Conservation (phyloP, 345 rosid genomes). For the Psidium friedrichsthalianum region DNA sequence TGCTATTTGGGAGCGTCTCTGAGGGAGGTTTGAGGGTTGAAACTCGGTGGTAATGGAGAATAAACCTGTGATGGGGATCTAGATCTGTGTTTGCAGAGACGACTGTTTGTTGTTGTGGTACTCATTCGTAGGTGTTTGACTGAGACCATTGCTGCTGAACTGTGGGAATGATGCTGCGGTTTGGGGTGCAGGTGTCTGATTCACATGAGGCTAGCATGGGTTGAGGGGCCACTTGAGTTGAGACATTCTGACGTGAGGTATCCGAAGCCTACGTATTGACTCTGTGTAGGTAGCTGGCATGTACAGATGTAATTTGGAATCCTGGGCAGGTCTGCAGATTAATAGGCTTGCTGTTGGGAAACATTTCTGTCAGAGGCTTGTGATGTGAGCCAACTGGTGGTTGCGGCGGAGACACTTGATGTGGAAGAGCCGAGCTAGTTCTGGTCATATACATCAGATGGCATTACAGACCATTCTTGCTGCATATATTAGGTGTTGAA, state of each 20-base stretch:
- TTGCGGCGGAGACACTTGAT: constrained; percentile 68
- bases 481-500: constrained; percentile 44
- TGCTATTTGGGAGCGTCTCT: constrained; percentile 49
- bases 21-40: constrained; percentile 53
- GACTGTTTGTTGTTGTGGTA: constrained; percentile 35
- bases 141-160: constrained; percentile 71
- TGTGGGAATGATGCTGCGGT: constrained; percentile 42
- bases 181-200: constrained; percentile 24
- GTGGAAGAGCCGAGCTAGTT: constrained; percentile 85
- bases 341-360: constrained; percentile 62
- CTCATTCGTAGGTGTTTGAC: constrained; percentile 45
- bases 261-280: constrained; percentile 43
- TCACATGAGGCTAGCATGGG: constrained; percentile 44
- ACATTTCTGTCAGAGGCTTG: constrained; percentile 42
- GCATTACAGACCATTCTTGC: constrained; percentile 39
- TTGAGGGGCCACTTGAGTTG: constrained; percentile 55
- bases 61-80: constrained; percentile 53
- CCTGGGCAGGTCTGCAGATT: constrained; percentile 48
- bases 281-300: constrained; percentile 34
- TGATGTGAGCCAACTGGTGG: constrained; percentile 30
- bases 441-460: constrained; percentile 56
- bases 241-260: constrained; percentile 52
- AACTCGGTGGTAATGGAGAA: constrained; percentile 43
- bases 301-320: constrained; percentile 38
- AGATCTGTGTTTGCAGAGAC: constrained; percentile 47